Evolutionary conservation across 164 flowering plant species (phyloP).

Genomic region (Dillenia turbinata): DNA sequence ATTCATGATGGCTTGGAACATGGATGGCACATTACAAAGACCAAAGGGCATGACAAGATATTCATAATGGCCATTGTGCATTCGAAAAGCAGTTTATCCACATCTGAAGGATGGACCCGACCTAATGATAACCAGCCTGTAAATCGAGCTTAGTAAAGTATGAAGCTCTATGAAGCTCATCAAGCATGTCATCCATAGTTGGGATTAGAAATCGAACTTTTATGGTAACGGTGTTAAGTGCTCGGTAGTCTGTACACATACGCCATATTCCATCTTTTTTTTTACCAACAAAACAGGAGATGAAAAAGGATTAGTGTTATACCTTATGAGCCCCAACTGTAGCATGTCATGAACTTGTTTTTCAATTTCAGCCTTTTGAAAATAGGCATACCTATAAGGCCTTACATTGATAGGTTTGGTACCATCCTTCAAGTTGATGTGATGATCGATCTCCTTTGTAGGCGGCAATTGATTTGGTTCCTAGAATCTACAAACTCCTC

Average conservation of each 20-base stretch:
- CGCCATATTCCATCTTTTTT: too few relatives aligned
- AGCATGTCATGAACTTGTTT: too few relatives aligned
- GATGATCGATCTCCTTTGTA: slow-evolving; percentile 2
- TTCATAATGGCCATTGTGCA: background rate
- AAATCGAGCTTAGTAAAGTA: background rate
- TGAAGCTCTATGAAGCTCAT: background rate
- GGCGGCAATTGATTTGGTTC: background rate
- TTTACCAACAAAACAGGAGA: too few relatives aligned
- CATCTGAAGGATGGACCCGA: background rate
- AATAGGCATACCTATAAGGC: slow-evolving; percentile 12
- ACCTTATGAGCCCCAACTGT: background rate
- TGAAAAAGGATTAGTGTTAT: background rate
- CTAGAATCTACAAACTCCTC: background rate
- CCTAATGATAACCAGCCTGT: background rate
- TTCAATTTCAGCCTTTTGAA: too few relatives aligned
- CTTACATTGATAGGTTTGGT: too few relatives aligned
- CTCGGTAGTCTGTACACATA: background rate
- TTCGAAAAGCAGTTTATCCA: slow-evolving; percentile 1
- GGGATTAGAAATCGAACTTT: background rate
- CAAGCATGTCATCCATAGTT: background rate
- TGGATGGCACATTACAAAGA: background rate
- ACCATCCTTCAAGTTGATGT: background rate
- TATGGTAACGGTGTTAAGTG: background rate
- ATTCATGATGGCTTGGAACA: background rate
- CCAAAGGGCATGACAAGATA: slow-evolving; percentile 1